Percentiles rank a stretch among this genome's conserved stretches.
phyloP scores from a whole-genome alignment of 805 yeast species.

The Lachancea quebecensis region DNA sequence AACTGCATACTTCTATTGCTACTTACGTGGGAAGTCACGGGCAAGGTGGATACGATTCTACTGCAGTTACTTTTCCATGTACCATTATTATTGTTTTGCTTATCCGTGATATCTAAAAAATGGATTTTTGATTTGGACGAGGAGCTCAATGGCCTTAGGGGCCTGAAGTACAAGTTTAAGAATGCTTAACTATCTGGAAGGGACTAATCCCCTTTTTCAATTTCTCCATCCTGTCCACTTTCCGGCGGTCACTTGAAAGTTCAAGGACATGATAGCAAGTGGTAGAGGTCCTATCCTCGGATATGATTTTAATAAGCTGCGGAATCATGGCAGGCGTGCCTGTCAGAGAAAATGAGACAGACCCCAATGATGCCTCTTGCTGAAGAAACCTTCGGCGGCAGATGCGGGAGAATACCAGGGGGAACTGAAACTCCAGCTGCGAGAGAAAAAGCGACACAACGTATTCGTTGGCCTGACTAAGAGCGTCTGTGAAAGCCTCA shows the following conservation, averaged over 20 bases:
- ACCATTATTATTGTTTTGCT: constrained; percentile 21
- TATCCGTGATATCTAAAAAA: constrained; percentile 14
- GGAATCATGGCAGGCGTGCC: constrained; percentile 21
- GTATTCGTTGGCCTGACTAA: constrained; percentile 22
- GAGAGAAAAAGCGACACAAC: constrained; percentile 25
- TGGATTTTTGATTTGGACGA: constrained; percentile 21
- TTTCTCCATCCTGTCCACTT: constrained; percentile 3
- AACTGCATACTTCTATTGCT: constrained; percentile 22
- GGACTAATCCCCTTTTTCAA: constrained; percentile 2
- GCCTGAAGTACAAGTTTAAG: constrained; percentile 29
- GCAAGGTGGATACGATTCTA: constrained; percentile 12
- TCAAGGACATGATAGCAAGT: constrained; percentile 17
- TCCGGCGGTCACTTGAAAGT: constrained; percentile 1
- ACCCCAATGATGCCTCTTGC: constrained; percentile 21
- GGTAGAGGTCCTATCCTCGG: constrained; percentile 19
- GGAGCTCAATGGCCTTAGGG: constrained; percentile 19
- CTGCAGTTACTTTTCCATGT: constrained; percentile 16
- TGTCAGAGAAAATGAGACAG: constrained; percentile 24
- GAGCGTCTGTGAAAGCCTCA: background rate
- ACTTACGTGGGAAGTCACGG: constrained; percentile 22
- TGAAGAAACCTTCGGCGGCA: constrained; percentile 17
- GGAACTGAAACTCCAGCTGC: constrained; percentile 31
- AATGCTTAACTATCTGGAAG: constrained; percentile 15
- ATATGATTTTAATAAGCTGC: constrained; percentile 14
- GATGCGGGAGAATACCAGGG: constrained; percentile 27